phyloP scores from a whole-genome alignment of 768 basidiomycete genomes.

The Rubroboletus pulcherrimus region DNA sequence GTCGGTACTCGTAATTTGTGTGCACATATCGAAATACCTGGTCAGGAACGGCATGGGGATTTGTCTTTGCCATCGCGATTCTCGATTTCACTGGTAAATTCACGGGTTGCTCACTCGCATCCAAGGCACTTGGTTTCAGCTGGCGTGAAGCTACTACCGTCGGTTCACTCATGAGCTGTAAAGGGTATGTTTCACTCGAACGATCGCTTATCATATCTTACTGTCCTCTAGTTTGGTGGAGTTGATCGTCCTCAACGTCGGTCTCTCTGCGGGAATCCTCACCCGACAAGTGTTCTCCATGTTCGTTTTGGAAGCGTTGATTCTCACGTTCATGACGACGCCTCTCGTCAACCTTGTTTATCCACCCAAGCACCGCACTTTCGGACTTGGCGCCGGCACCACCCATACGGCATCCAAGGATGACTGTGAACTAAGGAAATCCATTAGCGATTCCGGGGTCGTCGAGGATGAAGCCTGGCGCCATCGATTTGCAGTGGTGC shows the following conservation, averaged over 20 bases:
- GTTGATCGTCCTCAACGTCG: slow-evolving; percentile 94
- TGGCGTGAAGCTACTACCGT: slow-evolving; percentile 82
- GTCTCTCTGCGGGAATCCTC: slow-evolving; percentile 75
- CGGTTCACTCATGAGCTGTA: slow-evolving; percentile 92
- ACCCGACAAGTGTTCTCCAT: slow-evolving; percentile 83
- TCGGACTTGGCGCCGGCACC: slow-evolving; percentile 29
- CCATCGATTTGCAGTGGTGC: slow-evolving; percentile 71
- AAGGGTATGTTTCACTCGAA: slow-evolving; percentile 59
- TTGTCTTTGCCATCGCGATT: slow-evolving; percentile 69
- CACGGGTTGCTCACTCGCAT: slow-evolving; percentile 70
- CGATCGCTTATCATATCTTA: slow-evolving; percentile 2
- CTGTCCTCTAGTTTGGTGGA: slow-evolving; percentile 65
- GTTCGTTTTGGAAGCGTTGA: slow-evolving; percentile 85
- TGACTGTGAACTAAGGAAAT: background rate
- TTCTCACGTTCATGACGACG: slow-evolving; percentile 86
- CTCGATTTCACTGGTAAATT: slow-evolving; percentile 91
- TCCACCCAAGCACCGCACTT: slow-evolving; percentile 57
- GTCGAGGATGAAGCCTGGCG: slow-evolving; percentile 17
- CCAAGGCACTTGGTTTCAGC: slow-evolving; percentile 64
- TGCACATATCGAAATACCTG: background rate
- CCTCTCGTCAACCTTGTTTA: slow-evolving; percentile 69
- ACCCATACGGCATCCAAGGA: background rate
- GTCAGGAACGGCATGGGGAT: slow-evolving; percentile 80
- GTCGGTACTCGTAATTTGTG: background rate
- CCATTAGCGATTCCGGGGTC: background rate